Evolutionary conservation across 202 grass and related monocot species (phyloP), one percentile per base, ranked within the genome.

Genomic region (Musa balbisiana): DNA sequence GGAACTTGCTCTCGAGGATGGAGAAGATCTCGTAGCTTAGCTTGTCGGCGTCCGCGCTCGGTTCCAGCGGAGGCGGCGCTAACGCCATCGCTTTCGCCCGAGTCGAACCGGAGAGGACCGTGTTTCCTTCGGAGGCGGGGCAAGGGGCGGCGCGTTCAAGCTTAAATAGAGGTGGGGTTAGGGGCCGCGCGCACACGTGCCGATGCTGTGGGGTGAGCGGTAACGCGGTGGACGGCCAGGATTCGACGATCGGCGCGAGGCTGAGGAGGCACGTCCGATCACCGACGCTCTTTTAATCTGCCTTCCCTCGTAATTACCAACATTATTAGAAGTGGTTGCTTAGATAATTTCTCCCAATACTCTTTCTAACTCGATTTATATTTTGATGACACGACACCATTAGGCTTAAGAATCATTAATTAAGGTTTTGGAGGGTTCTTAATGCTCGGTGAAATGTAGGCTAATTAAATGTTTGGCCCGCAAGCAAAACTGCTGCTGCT

Each of bases 1-100:
- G 83, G 82, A 97, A 93, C 79, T 93, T 97, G 86, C 74, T 93
- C 66, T 93, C 93, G 8, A 97, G 88, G 19, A 97, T 86, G 10
- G 93, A 91, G 88, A 97, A 97, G 67, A 97, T 97, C 84, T 93
- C 93, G 78, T 93, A 93, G 81, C 88, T 97, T 2, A 93, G 88
- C 81, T 97, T 97, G 69, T 89, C 88, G 2, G 91, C 79, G 73
- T 93, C 88, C 69, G 83, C 82, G 4, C 10, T 65, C 33, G 75
- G 21, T 22, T 53, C 75, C 43, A 16, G 1, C 59, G 60, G 49
- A 22, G 76, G 24, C 17, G 67, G 25, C 75, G 75, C 25, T 74
- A 3, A 50, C 33, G 62, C 60, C 67, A 81, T 79, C 16, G 14
- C 25, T 49, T 19, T 43, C 33, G 33, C 33, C 17, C 2, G 63